Evolutionary conservation across 352 stramenopile species (phyloP).

Genomic region (Aphanomyces euteiches): DNA sequence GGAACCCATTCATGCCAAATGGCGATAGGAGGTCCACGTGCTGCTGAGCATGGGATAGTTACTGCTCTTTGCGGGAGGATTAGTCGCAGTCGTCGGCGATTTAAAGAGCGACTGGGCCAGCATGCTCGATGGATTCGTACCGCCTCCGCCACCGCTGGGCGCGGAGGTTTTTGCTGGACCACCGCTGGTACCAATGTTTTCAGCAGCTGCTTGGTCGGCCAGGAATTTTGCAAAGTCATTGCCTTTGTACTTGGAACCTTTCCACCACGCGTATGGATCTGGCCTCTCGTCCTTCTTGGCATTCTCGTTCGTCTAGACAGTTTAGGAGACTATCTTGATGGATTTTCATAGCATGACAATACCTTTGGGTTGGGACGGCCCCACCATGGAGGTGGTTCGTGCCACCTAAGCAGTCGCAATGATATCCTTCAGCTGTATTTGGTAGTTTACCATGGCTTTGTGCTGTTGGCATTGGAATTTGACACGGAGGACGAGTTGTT

Average conservation of each 20-base stretch:
- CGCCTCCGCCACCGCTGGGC: neutral
- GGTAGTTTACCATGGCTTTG: too few species aligned
- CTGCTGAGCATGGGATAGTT: constrained; percentile 18
- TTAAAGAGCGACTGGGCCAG: constrained; percentile 14
- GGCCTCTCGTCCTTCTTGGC: constrained; percentile 36
- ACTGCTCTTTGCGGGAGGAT: neutral
- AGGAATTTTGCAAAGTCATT: constrained; percentile 43
- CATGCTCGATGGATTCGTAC: neutral
- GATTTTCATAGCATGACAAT: neutral
- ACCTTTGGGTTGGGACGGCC: constrained; percentile 29
- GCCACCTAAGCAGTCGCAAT: constrained; percentile 34
- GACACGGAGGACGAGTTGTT: neutral
- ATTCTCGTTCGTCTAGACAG: neutral
- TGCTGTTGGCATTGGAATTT: constrained; percentile 29
- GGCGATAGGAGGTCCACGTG: constrained; percentile 29
- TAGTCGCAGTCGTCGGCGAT: neutral
- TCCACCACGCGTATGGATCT: constrained; percentile 59
- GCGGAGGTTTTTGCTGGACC: neutral
- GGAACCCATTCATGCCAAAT: constrained; percentile 3
- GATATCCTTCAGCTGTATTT: neutral
- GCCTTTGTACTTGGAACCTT: constrained; percentile 64
- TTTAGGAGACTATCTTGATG: neutral
- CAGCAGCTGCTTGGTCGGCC: constrained; percentile 5
- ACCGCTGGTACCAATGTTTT: neutral
- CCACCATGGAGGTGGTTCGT: constrained; percentile 64